These are phyloP conservation scores for Alternaria alternata DNA, from an alignment of 2,329 filamentous ascomycete genomes.

Conservation along the genomic window DNA sequence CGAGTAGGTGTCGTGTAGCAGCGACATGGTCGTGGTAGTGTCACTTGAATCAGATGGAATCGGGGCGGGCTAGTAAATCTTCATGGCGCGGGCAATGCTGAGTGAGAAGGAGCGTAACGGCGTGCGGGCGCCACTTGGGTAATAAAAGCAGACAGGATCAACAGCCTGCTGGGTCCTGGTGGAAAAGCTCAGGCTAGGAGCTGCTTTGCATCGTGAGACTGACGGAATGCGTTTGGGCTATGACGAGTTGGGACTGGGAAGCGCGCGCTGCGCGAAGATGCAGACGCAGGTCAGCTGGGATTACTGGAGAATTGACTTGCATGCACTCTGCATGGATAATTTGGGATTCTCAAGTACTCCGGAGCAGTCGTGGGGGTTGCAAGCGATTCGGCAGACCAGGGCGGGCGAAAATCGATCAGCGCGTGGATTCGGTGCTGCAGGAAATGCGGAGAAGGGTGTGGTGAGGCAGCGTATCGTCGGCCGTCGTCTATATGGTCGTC, in stretches of 20 bases:
- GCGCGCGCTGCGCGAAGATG: slow-evolving; percentile 44
- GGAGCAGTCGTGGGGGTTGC: slow-evolving; percentile 32
- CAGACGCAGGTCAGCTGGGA: slow-evolving; percentile 38
- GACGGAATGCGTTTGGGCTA: slow-evolving; percentile 33
- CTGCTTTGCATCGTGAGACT: slow-evolving; percentile 42
- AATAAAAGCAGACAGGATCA: slow-evolving; percentile 39
- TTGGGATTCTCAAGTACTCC: slow-evolving; percentile 30
- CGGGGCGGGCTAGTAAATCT: slow-evolving; percentile 30
- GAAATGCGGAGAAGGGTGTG: slow-evolving; percentile 20
- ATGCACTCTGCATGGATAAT: slow-evolving; percentile 29
- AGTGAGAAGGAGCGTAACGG: slow-evolving; percentile 27
- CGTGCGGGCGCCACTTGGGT: slow-evolving; percentile 35
- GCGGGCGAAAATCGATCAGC: slow-evolving; percentile 16
- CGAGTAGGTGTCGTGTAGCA: slow-evolving; percentile 39
- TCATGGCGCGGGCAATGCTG: slow-evolving; percentile 34
- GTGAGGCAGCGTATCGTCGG: slow-evolving; percentile 1
- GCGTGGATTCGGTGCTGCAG: neutral
- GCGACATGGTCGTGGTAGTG: slow-evolving; percentile 33
- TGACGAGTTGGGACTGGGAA: slow-evolving; percentile 35
- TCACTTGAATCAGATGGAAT: slow-evolving; percentile 5
- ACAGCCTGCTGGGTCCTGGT: slow-evolving; percentile 37
- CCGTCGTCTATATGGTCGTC: neutral
- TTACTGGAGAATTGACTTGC: slow-evolving; percentile 22
- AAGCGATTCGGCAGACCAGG: slow-evolving; percentile 29
- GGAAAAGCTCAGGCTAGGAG: slow-evolving; percentile 30